Evolutionary conservation across 169 alveolate species (phyloP).

Genomic region (Plasmodium gallinaceum): DNA sequence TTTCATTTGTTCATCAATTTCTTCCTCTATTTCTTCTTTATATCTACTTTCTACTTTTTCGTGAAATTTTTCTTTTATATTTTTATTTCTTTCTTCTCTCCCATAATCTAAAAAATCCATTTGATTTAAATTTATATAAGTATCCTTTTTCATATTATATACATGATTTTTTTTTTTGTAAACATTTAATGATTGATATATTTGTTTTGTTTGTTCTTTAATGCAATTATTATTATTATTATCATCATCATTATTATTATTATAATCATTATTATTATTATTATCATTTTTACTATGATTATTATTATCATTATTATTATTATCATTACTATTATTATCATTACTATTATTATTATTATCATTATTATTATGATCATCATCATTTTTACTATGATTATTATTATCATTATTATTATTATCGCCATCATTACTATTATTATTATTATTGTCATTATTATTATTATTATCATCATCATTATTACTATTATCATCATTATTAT

Average conservation of each 20-base stretch:
- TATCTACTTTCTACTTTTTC: too few relatives aligned
- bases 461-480: background rate
- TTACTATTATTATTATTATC: background rate
- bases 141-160: too few relatives aligned
- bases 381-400: background rate
- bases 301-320: background rate
- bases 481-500: background rate
- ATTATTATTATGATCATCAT: constrained; percentile 12
- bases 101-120: too few relatives aligned
- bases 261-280: background rate
- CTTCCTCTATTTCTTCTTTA: too few relatives aligned
- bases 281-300: background rate
- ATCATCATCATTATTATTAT: background rate
- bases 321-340: background rate
- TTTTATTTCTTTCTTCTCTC: too few relatives aligned
- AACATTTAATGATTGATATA: too few relatives aligned
- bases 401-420: background rate
- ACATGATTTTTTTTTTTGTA: too few relatives aligned
- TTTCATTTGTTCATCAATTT: too few relatives aligned
- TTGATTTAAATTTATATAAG: too few relatives aligned
- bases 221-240: background rate
- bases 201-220: background rate
- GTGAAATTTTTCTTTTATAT: too few relatives aligned
- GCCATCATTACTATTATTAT: background rate
- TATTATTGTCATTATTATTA: background rate